Evolutionary conservation across 768 basidiomycete genomes (phyloP), one percentile per base, ranked within the genome.

Genomic region (Kwoniella pini): DNA sequence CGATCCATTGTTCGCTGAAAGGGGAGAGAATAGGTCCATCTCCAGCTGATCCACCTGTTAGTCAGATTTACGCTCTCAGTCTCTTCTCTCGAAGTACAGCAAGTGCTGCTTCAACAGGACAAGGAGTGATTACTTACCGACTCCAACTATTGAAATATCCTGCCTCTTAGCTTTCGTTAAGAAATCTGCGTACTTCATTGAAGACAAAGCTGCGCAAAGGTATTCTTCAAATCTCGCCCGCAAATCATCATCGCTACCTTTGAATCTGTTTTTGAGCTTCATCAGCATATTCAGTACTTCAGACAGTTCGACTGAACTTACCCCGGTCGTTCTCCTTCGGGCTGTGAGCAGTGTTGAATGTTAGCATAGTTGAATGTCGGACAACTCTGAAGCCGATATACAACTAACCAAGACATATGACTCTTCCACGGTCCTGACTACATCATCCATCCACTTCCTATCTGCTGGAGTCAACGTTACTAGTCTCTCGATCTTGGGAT

Each of bases 381-480:
- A 15, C 7, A 15, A 36, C 15, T 7, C 33, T 7, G 33, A 36
- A 15, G 33, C 33, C 15, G 33, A 36, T 7, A 7, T 36, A 40
- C 6, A 31, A 63, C 76, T 51, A 39, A 71, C 74, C 30, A 64
- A 39, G 19, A 61, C 67, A 65, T 66, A 76, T 2, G 73, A 71
- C 46, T 78, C 77, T 53, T 80, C 79, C 5, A 80, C 79, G 0
- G 77, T 73, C 28, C 62, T 58, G 6, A 79, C 75, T 2, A 80
- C 73, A 67, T 95, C 92, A 72, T 98, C 94, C 84, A 98, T 91
- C 96, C 96, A 99, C 77, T 90, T 94, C 60, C 95, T 82, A 77
- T 98, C 96, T 0, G 94, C 91, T 0, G 96, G 82, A 1, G 95
- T 97, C 66, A 99, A 80, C 4, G 84, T 85, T 21, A 88, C 85